Percentiles rank a stretch among this genome's conserved stretches.
phyloP scores from a whole-genome alignment of 1,139 yeast species.

The Geotrichum reessii region DNA sequence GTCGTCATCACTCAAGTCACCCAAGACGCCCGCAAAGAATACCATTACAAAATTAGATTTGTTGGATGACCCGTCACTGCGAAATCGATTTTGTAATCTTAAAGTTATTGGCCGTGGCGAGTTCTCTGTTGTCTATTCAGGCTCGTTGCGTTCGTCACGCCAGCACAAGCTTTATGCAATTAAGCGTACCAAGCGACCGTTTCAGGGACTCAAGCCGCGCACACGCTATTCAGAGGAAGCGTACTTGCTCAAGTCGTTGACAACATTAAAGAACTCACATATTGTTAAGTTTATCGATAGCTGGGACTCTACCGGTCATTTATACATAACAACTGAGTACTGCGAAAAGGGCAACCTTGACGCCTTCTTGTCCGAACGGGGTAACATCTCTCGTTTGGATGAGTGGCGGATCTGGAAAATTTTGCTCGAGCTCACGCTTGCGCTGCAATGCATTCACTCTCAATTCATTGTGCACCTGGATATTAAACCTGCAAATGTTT shows the following conservation, averaged over 20 bases:
- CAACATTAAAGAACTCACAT: conserved; percentile 34
- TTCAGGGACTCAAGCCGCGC: neutral
- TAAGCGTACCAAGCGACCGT: conserved; percentile 62
- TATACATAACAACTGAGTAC: conserved; percentile 89
- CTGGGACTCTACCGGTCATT: conserved; percentile 72
- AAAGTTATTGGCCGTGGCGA: conserved; percentile 76
- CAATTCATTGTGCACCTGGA: conserved; percentile 76
- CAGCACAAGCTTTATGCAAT: conserved; percentile 24
- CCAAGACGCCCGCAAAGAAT: conserved; percentile 31
- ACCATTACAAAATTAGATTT: conserved; percentile 26
- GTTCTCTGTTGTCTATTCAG: conserved; percentile 82
- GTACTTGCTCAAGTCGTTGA: neutral
- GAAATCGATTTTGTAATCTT: conserved; percentile 60
- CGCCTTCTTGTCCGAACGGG: conserved; percentile 71
- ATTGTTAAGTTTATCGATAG: conserved; percentile 75
- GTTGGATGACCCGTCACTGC: conserved; percentile 48
- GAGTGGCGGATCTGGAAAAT: conserved; percentile 98
- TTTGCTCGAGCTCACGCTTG: conserved; percentile 68
- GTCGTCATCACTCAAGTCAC: conserved; percentile 20
- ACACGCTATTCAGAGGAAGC: neutral
- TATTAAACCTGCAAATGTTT: conserved; percentile 89
- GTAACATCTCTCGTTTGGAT: conserved; percentile 65
- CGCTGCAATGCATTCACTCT: conserved; percentile 74
- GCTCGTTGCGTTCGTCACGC: conserved; percentile 42
- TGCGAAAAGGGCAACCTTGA: conserved; percentile 93